Conservation (phyloP, 208 protist genomes). For the Borovskyia barvae region DNA sequence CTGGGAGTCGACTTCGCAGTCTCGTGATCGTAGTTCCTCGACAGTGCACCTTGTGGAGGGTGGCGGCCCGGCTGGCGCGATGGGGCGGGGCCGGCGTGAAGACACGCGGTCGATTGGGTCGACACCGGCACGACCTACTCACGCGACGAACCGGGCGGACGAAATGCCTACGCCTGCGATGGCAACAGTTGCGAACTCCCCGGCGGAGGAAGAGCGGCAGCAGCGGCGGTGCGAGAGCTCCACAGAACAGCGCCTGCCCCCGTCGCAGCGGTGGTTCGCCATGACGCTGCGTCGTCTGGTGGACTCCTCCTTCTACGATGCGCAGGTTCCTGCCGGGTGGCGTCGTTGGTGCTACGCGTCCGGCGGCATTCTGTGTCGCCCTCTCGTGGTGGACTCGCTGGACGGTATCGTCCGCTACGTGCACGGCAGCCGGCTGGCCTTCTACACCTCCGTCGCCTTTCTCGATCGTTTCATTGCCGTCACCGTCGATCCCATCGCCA, state of each 20-base stretch:
- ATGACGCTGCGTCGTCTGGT: conserved; percentile 26
- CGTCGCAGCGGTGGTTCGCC: conserved; percentile 32
- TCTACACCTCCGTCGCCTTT: conserved; percentile 59
- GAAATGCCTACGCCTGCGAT: too few species aligned
- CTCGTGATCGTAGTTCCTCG: conserved; percentile 16
- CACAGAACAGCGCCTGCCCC: conserved; percentile 11
- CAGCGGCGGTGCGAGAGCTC: neutral
- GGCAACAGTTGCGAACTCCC: neutral
- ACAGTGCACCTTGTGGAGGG: conserved; percentile 15
- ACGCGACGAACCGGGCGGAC: conserved; percentile 2
- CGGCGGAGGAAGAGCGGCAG: neutral
- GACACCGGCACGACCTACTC: conserved; percentile 4
- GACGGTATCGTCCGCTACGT: conserved; percentile 70
- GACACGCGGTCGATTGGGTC: conserved; percentile 14
- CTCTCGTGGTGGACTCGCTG: conserved; percentile 66
- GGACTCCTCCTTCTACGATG: conserved; percentile 24
- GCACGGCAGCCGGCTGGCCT: conserved; percentile 51
- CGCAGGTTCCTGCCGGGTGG: conserved; percentile 50
- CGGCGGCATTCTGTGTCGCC: conserved; percentile 41
- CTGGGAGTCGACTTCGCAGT: conserved; percentile 11
- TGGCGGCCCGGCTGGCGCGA: neutral
- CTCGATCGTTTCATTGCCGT: conserved; percentile 66
- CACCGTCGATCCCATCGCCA: conserved; percentile 31
- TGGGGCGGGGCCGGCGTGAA: conserved; percentile 3
- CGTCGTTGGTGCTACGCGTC: conserved; percentile 50